Evolutionary conservation across 768 basidiomycete species (phyloP), one percentile per base, ranked within the genome.

Genomic region (Pulveroboletus sp.): DNA sequence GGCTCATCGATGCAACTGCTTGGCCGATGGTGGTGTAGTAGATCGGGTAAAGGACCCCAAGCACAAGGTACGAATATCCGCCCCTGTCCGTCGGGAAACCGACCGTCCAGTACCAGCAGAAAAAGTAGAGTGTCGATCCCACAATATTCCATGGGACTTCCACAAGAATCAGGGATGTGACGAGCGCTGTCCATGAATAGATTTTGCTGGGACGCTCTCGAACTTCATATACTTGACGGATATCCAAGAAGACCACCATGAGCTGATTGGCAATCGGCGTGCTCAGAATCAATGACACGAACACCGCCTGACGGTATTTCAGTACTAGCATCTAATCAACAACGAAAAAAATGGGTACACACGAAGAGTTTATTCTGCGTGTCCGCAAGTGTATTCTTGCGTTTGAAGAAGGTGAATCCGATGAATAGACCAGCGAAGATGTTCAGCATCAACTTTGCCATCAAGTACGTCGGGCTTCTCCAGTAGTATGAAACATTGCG

Each of bases 101-200:
- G 44, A 85, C 80, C 5, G 83, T 82, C 79, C 80, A 85, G 65
- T 76, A 86, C 84, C 84, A 87, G 57, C 76, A 79, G 46, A 83
- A 57, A 69, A 79, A 88, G 67, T 82, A 76, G 11, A 86, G 47
- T 0, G 74, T 70, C 1, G 82, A 79, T 28, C 78, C 77, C 5
- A 80, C 8, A 33, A 84, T 74, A 52, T 83, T 83, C 78, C 79
- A 83, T 2, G 82, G 82, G 1, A 83, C 44, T 53, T 83, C 83
- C 5, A 78, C 71, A 8, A 83, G 56, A 39, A 84, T 68, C 58
- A 79, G 77, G 0, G 81, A 71, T 0, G 79, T 76, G 24, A 82
- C 54, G 15, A 83, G 69, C 0, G 81, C 79, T 1, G 76, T 71
- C 84, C 83, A 86, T 48, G 73, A 75, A 64, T 86, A 86, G 69